Percentiles rank a stretch among this genome's conserved stretches.
phyloP scores from a whole-genome alignment of 345 rosid species.

The Chamaenerion angustifolium region DNA sequence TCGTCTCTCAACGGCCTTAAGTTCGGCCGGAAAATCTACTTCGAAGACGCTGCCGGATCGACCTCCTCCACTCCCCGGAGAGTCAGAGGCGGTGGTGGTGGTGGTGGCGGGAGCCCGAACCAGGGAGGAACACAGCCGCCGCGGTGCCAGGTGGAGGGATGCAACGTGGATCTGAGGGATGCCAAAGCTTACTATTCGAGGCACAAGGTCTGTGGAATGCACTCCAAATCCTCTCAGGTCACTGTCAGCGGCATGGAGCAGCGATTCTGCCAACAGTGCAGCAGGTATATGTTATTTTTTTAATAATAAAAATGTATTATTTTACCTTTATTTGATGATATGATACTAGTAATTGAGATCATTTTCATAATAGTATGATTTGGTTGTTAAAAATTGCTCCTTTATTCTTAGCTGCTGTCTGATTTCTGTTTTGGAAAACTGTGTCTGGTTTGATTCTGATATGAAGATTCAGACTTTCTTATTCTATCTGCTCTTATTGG shows the following conservation, averaged over 20 bases:
- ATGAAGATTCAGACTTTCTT: no score
- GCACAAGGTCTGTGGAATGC: constrained; percentile 82
- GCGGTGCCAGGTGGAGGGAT: constrained; percentile 93
- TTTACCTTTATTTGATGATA: no score
- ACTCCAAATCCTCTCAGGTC: constrained; percentile 72
- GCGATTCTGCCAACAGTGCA: constrained; percentile 98
- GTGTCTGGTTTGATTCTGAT: no score
- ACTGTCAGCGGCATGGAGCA: constrained; percentile 70
- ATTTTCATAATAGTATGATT: no score
- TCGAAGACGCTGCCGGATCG: constrained; percentile 33
- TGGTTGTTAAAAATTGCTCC: no score
- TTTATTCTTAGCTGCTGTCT: no score
- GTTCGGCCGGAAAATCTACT: constrained; percentile 71
- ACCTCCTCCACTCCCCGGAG: constrained; percentile 14
- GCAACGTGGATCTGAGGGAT: constrained; percentile 84
- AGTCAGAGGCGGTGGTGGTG: no score
- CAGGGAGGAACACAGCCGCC: constrained; percentile 47
- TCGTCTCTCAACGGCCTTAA: constrained; percentile 60
- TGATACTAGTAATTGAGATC: no score
- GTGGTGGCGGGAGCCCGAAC: neutral
- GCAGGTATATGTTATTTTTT: constrained; percentile 49
- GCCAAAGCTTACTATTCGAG: constrained; percentile 85
- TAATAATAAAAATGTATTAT: neutral
- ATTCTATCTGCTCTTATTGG: no score
- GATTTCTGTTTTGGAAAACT: no score